phyloP scores from a whole-genome alignment of 192 early-diverging fungal genomes.

The Cetraspora pellucida region DNA sequence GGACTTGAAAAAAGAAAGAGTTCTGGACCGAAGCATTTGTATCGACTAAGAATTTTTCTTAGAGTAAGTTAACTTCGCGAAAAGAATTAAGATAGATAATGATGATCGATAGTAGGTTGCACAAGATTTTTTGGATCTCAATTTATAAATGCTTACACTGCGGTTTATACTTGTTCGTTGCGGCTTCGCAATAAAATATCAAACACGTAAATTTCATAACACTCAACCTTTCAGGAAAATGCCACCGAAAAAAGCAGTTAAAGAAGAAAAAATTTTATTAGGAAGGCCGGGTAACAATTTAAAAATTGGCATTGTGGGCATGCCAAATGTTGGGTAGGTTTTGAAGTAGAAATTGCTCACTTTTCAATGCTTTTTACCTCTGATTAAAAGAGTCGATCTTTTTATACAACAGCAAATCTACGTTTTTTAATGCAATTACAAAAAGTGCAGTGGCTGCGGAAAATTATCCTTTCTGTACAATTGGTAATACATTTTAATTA shows the following conservation, averaged over 20 bases:
- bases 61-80: too few relatives aligned
- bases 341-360: not conserved
- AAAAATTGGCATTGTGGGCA: constrained; percentile 93
- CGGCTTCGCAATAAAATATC: too few relatives aligned
- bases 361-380: not conserved
- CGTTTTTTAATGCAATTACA: constrained; percentile 84
- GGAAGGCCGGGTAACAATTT: constrained; percentile 87
- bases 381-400: not conserved
- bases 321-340: constrained; percentile 88
- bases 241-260: constrained; percentile 80
- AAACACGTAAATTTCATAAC: too few relatives aligned
- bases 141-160: too few relatives aligned
- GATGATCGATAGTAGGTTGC: too few relatives aligned
- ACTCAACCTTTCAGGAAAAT: constrained; percentile 44
- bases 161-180: too few relatives aligned
- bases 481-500: constrained; percentile 42
- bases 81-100: too few relatives aligned
- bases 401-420: constrained; percentile 63
- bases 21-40: constrained; percentile 1
- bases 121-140: too few relatives aligned
- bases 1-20: constrained; percentile 6
- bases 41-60: not conserved
- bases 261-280: constrained; percentile 75
- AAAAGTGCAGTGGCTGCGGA: constrained; percentile 73
- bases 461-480: constrained; percentile 99